Base-by-base conservation (phyloP, 148 eudicot genomes). In the Chenopodium quinoa region DNA sequence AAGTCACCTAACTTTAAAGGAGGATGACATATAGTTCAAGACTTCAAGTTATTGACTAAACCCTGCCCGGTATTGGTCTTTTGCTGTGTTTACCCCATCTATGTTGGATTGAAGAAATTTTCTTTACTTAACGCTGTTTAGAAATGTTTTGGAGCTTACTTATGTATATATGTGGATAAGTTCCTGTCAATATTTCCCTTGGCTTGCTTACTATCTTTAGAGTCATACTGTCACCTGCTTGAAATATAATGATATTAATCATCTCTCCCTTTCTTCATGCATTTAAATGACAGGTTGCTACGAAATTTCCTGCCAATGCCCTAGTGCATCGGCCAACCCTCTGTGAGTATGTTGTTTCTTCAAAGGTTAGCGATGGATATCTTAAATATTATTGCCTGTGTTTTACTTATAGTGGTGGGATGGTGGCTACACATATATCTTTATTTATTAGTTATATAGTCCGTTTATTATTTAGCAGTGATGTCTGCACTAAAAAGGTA, bases 301-400 rank as follows among this genome's bases (percentile, higher is more conserved):
- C 99, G 22, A 91, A 91, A 78, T 96, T 90, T 64, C 99, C 98
- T 9, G 88, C 91, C n/a, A 91, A 88, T 87, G 98, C 99, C 19
- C 89, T 93, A 75, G 90, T 87, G 86, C 97, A 93, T 83, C 91
- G 97, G 13, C 90, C 92, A 9, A 76, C 80, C 68, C 82, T 93
- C 75, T 91, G 89, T 62, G 84, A 84, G 47, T 95, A 93, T 77
- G 87, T 95, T 83, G 92, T 90, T 76, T 85, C 94, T 9, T 88
- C 84, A 19, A 91, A 93, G 97, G 99, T 95, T 10, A 71, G 25
- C 14, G 22, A 7, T 13, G 1, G 44, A 13, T 19, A 19, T 9
- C n/a, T 16, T 37, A 17, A 17, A 8, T 65, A 27, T 11, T n/a
- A 65, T 10, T 66, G 14, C 29, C 5, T 8, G 1, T 66, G 9